Evolutionary conservation across 352 stramenopile genomes (phyloP).

Genomic region (Globisporangium viniferum): DNA sequence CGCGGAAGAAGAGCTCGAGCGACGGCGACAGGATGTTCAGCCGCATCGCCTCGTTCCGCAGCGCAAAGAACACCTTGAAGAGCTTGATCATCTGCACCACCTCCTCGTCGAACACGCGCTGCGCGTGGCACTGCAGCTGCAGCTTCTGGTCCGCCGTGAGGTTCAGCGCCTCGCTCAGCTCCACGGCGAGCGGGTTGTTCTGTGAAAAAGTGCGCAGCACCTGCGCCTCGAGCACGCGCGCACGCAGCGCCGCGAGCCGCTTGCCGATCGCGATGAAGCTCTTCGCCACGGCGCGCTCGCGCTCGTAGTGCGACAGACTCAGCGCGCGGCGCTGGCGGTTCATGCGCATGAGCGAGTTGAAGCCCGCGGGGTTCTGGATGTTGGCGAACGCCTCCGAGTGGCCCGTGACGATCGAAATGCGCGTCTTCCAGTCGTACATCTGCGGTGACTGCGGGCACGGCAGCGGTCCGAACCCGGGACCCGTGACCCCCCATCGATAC

Average conservation of each 20-base stretch:
- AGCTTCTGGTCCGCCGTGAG: constrained; percentile 55
- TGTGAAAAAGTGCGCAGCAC: constrained; percentile 47
- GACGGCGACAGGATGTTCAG: constrained; percentile 66
- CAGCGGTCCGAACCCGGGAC: constrained; percentile 35
- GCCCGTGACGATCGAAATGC: constrained; percentile 66
- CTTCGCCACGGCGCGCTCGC: constrained; percentile 52
- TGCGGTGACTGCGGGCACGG: constrained; percentile 48
- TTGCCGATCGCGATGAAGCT: constrained; percentile 57
- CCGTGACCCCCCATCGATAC: constrained; percentile 72
- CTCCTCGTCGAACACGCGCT: constrained; percentile 60
- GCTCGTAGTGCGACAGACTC: constrained; percentile 39
- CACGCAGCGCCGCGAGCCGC: constrained; percentile 51
- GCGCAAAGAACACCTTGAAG: constrained; percentile 77
- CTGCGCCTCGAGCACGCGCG: constrained; percentile 60
- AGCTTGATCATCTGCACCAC: constrained; percentile 62
- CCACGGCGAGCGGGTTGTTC: constrained; percentile 31
- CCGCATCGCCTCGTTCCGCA: constrained; percentile 62
- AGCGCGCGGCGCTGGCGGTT: constrained; percentile 70
- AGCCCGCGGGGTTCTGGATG: constrained; percentile 67
- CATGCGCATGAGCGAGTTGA: constrained; percentile 64
- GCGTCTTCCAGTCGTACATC: constrained; percentile 60
- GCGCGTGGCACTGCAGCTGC: constrained; percentile 59
- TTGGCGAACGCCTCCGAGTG: constrained; percentile 56
- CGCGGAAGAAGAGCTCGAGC: constrained; percentile 67
- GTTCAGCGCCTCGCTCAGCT: constrained; percentile 46